Conservation (phyloP, 176 grass and related monocot species). For the Lolium multiflorum region DNA sequence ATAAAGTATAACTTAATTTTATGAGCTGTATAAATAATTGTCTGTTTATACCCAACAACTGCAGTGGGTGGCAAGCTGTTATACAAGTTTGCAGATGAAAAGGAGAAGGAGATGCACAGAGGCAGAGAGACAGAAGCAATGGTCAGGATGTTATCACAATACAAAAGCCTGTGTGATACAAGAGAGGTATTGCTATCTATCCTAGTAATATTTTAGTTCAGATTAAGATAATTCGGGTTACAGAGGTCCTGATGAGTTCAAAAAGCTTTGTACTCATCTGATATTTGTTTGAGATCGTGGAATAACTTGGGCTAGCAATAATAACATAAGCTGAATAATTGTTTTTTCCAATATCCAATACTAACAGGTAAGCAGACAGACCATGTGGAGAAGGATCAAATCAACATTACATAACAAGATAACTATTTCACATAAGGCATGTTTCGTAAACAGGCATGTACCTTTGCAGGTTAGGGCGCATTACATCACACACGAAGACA, state of each 20-base stretch:
- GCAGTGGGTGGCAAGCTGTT: slow-evolving; percentile 52
- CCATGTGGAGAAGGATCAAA: slow-evolving; percentile 7
- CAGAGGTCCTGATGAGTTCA: background rate
- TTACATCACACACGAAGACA: slow-evolving; percentile 49
- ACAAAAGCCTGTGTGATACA: slow-evolving; percentile 39
- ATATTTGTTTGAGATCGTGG: background rate
- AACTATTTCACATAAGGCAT: slow-evolving; percentile 1
- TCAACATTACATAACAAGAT: slow-evolving; percentile 9
- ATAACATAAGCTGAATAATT: slow-evolving; percentile 20
- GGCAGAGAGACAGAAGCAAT: slow-evolving; percentile 47
- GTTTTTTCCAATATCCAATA: background rate
- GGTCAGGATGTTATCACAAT: slow-evolving; percentile 49
- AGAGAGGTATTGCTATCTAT: slow-evolving; percentile 47
- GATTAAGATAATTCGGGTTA: background rate
- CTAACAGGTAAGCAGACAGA: slow-evolving; percentile 1
- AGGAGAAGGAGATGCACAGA: slow-evolving; percentile 58
- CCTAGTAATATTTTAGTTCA: slow-evolving; percentile 19
- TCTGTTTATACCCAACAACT: slow-evolving; percentile 30
- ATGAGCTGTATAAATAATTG: background rate
- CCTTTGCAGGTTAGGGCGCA: slow-evolving; percentile 49
- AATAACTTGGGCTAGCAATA: slow-evolving; percentile 10
- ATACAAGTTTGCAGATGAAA: slow-evolving; percentile 57
- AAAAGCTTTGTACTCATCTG: background rate
- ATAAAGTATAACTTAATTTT: background rate
- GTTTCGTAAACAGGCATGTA: slow-evolving; percentile 13